Conservation (phyloP, 1,284 basidiomycete species). For the Vanrija pseudolonga region DNA sequence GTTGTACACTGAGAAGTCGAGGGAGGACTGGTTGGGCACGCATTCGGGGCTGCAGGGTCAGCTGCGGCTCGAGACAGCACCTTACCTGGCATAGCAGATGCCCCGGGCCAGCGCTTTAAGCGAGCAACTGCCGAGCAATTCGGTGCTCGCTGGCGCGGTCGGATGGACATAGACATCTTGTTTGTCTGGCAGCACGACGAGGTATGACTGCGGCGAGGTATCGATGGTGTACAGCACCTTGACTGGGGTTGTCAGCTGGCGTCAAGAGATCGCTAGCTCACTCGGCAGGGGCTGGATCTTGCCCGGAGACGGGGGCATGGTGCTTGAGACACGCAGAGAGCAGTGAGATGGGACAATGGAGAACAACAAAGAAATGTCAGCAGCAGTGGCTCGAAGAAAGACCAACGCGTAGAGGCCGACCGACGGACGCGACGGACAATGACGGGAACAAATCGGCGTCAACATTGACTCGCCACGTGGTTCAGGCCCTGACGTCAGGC, state of each 20-base stretch:
- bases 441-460: conserved; percentile 3
- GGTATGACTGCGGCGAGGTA: conserved; percentile 36
- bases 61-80: neutral
- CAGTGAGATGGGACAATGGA: no score
- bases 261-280: conserved; percentile 11
- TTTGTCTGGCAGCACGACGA: conserved; percentile 33
- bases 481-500: no score
- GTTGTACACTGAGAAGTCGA: conserved; percentile 46
- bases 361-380: no score
- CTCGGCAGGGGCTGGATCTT: conserved; percentile 41
- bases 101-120: conserved; percentile 38
- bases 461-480: no score
- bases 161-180: conserved; percentile 43
- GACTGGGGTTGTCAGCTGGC: conserved; percentile 21
- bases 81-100: conserved; percentile 44
- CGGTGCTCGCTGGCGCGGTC: neutral
- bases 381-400: neutral
- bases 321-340: neutral
- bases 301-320: conserved; percentile 42
- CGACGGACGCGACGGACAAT: neutral
- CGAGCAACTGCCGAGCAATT: conserved; percentile 30
- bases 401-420: neutral
- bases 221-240: conserved; percentile 45
- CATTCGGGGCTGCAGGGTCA: conserved; percentile 34
- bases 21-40: conserved; percentile 29